Base-by-base conservation (phyloP, 148 eudicot species). In the Rhododendron griersonianum region DNA sequence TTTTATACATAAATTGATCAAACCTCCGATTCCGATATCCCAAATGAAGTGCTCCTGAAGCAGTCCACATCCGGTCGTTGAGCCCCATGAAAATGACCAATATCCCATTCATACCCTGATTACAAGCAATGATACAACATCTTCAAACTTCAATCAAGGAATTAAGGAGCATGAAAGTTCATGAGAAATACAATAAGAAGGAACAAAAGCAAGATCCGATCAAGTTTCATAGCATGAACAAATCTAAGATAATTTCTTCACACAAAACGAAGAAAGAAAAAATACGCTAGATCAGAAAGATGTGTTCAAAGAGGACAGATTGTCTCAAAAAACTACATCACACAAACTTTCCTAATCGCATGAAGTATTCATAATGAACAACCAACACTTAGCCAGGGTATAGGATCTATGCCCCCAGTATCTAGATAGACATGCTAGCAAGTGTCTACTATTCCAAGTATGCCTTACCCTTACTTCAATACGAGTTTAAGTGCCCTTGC, bases 81-180 rank as follows among this genome's bases (percentile, higher is more conserved):
- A 86, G 98, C 96, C 83, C 98, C 98, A 85, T 89, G 88, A 89
- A 96, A 96, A 78, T 96, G 99, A 78, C 99, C 99, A 84, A 96
- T 91, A 85, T 96, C 99, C 98, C 99, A 95, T 89, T 96, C 99
- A 91, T 96, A 96, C 86, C 99, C 99, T 96, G 91, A 84, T 82
- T 76, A 39, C 73, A 88, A 84, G 83, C 76, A 83, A 81, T 83
- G 57, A 80, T 65, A 84, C 5, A 74, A 25, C 76, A 82, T 51
- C 25, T 71, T 25, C 47, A 82, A 44, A 82, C 47, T 39, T 83
- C 57, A 78, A 41, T 39, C 57, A 63, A 83, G 5, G 61, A 69
- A 57, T 59, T 25, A 55, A 30, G 61, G 47, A 78, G 78, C 73
- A 23, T 69, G 74, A 67, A 84, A 65, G 19, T 14, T 63, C 55